These are phyloP conservation scores for Vishniacozyma victoriae DNA, from an alignment of 768 basidiomycete species.

Conservation along the genomic window DNA sequence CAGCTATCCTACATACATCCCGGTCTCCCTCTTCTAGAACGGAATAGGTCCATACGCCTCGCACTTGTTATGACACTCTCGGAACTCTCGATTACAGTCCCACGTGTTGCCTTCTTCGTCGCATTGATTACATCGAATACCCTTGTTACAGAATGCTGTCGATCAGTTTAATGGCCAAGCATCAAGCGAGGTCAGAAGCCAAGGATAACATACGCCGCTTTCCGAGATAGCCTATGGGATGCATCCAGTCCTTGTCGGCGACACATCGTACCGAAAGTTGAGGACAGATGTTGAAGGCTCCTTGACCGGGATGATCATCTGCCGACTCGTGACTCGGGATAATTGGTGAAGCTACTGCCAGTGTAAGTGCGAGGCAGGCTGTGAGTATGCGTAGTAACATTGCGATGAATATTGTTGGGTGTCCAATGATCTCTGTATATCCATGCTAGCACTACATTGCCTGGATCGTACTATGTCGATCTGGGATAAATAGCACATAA, in stretches of 20 bases:
- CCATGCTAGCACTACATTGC: too few relatives aligned
- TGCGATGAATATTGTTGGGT: too few relatives aligned
- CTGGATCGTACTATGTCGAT: too few relatives aligned
- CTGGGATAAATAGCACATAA: too few relatives aligned
- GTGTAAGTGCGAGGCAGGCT: too few relatives aligned
- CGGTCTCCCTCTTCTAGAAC: slow-evolving; percentile 11
- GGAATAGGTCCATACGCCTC: slow-evolving; percentile 37
- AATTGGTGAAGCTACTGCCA: too few relatives aligned
- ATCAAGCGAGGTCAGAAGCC: background rate
- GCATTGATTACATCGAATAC: slow-evolving; percentile 35
- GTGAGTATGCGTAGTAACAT: too few relatives aligned
- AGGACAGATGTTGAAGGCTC: slow-evolving; percentile 22
- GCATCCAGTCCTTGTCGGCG: slow-evolving; percentile 27
- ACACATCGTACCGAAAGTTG: slow-evolving; percentile 28
- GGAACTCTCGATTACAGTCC: slow-evolving; percentile 29
- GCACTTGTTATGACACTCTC: slow-evolving; percentile 23
- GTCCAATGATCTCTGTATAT: too few relatives aligned
- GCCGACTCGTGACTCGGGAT: too few relatives aligned
- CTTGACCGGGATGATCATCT: too few relatives aligned
- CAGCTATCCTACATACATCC: background rate
- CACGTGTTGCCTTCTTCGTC: slow-evolving; percentile 22
- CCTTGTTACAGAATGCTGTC: slow-evolving; percentile 28
- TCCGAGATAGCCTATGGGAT: slow-evolving; percentile 27
- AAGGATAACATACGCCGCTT: slow-evolving; percentile 15
- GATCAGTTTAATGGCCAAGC: background rate